These are phyloP conservation scores for Epichloe glyceriae DNA, from an alignment of 2,329 filamentous ascomycete genomes.

Conservation along the genomic window DNA sequence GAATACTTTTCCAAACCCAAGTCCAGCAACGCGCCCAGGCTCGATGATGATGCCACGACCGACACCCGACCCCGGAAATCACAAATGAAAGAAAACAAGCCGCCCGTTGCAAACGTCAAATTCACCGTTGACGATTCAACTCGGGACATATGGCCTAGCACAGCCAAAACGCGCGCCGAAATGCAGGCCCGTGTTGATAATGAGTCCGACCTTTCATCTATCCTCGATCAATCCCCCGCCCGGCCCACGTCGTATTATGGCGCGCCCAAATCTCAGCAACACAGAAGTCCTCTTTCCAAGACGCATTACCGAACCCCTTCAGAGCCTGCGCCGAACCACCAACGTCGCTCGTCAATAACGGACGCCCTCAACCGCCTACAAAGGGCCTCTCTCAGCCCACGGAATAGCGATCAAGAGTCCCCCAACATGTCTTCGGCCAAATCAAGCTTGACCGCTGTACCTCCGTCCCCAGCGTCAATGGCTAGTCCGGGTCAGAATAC, in stretches of 20 bases:
- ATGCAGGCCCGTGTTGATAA: constrained; percentile 43
- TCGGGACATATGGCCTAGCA: constrained; percentile 26
- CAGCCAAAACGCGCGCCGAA: constrained; percentile 30
- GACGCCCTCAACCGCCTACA: constrained; percentile 23
- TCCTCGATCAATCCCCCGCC: constrained; percentile 27
- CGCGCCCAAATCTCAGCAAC: constrained; percentile 16
- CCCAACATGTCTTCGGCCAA: constrained; percentile 26
- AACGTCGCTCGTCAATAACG: constrained; percentile 19
- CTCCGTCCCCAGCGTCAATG: constrained; percentile 23
- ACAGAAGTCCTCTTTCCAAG: constrained; percentile 26
- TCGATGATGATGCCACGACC: constrained; percentile 18
- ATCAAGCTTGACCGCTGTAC: constrained; percentile 28
- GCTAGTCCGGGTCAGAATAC: constrained; percentile 22
- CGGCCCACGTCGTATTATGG: constrained; percentile 14
- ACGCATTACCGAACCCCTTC: constrained; percentile 20
- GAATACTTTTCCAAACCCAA: constrained; percentile 35
- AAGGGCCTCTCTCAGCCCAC: constrained; percentile 22
- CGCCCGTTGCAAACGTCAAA: constrained; percentile 20
- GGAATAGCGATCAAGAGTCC: constrained; percentile 13
- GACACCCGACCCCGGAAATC: constrained; percentile 24
- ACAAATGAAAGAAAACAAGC: constrained; percentile 34
- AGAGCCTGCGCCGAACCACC: constrained; percentile 11
- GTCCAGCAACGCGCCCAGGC: constrained; percentile 12
- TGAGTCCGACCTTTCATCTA: constrained; percentile 35
- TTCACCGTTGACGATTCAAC: constrained; percentile 28